Percentiles rank a stretch among this genome's conserved stretches.
Evolutionary conservation across 2,329 filamentous ascomycete genomes (phyloP).

Genomic region (Aulographum hederae): DNA sequence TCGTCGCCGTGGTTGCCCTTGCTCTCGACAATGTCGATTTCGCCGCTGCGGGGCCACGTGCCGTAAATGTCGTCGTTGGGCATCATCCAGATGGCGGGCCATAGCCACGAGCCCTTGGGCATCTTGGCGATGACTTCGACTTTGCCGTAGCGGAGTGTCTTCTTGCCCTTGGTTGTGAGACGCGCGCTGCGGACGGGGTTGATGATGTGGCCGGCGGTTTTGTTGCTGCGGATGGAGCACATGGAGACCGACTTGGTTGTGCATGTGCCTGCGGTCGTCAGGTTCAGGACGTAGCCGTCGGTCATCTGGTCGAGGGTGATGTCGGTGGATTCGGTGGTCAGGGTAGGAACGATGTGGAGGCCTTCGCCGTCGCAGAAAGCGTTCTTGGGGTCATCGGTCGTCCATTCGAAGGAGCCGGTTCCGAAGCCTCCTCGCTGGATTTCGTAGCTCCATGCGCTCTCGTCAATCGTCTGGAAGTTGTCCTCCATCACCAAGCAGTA

Average conservation of each 20-base stretch:
- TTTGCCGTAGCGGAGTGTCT: constrained; percentile 29
- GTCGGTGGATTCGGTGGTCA: constrained; percentile 20
- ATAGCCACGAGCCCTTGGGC: constrained; percentile 36
- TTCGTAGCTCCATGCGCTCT: constrained; percentile 30
- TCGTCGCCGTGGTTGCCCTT: constrained; percentile 27
- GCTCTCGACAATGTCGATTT: constrained; percentile 26
- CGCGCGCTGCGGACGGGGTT: constrained; percentile 31
- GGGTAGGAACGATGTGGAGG: constrained; percentile 36
- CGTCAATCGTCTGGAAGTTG: constrained; percentile 27
- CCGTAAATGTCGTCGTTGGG: constrained; percentile 26
- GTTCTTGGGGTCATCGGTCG: constrained; percentile 29
- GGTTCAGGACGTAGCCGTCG: constrained; percentile 18
- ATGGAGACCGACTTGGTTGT: constrained; percentile 13
- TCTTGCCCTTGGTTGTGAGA: constrained; percentile 28
- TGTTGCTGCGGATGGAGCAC: constrained; percentile 25
- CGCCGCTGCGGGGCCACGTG: constrained; percentile 2
- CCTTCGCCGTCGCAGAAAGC: constrained; percentile 28
- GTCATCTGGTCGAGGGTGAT: constrained; percentile 18
- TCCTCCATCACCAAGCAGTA: constrained; percentile 34
- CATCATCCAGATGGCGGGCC: constrained; percentile 35
- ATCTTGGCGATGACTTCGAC: constrained; percentile 36
- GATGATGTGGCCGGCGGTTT: constrained; percentile 26
- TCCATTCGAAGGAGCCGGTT: constrained; percentile 36
- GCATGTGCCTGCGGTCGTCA: constrained; percentile 23
- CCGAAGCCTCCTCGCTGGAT: constrained; percentile 16